Base-by-base conservation (phyloP, 768 basidiomycete genomes). In the Heimioporus sp. region DNA sequence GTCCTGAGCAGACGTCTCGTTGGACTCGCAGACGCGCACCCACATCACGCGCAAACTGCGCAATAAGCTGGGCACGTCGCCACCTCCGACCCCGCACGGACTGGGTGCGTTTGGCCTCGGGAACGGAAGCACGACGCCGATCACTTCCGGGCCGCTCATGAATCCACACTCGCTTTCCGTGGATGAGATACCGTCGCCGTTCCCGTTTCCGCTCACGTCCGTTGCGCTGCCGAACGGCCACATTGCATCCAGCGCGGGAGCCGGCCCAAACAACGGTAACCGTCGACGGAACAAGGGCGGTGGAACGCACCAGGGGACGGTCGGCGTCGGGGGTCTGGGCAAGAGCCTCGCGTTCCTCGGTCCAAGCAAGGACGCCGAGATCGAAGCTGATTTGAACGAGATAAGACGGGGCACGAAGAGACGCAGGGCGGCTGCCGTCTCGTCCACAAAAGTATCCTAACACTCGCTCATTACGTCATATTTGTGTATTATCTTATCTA, bases 121-220 rank as follows among this genome's bases (percentile, higher is more conserved):
- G 12, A 80, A 77, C 54, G 69, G 68, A 17, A 58, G 52, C 50
- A 73, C 72, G 41, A 76, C 86, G 0, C 81, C 87, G 17, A 80
- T 88, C 59, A 83, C 86, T 1, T 76, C 81, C 2, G 85, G 83
- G 0, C 86, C 84, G 0, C 80, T 89, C 65, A 77, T 81, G 35
- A 92, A 91, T 65, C 90, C 90, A 2, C 87, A 90, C 63, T 92
- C 91, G 6, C 83, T 92, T 42, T 80, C 87, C 4, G 86, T 92
- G 37, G 91, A 93, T 57, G 91, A 92, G 62, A 79, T 93, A 35
- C 88, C 90, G 4, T 92, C 91, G 0, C 88, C 87, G 11, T 92
- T 90, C 75, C 87, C 90, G 0, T 75, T 90, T 10, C 80, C 87
- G 1, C 79, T 92, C 11, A 86, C 83, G 7, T 75, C 80, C 5